Evolutionary conservation across 1,284 basidiomycete species (phyloP), one percentile per base, ranked within the genome.

Genomic region (Pholiota adiposa): DNA sequence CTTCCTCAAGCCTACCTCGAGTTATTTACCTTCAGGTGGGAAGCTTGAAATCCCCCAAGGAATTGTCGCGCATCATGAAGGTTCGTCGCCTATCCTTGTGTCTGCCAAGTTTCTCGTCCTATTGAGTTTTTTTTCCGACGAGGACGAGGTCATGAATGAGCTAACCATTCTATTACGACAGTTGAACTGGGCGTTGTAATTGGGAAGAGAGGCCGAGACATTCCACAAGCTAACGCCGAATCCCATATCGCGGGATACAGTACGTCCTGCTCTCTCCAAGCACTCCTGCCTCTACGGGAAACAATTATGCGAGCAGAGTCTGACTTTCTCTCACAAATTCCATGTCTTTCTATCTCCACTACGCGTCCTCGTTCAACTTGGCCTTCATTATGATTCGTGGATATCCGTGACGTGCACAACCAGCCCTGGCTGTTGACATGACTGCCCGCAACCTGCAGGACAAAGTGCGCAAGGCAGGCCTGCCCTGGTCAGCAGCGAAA

Each of bases 151-250:
- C 11, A 43, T 19, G 21, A 14, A 44, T 54, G n/a, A 29, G 19
- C 23, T 43, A 29, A 49, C 43, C 18, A 9, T 29, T 12, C 27
- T 40, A 18, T 38, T 38, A 25, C 29, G 14, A 16, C 34, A 97
- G 97, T 99, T 65, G 97, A 99, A 78, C 92, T 99, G 51, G 97
- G 95, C 21, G 87, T 98, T n/a, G 86, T 99, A 56, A 95, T 99
- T 61, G 95, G 96, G 59, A 91, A 92, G 75, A 76, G 79, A 7
- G 95, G 93, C 23, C 83, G 94, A 4, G 88, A 98, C 72, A 94
- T 98, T 67, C 73, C 87, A 1, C 84, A 86, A 64, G 79, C 81
- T 0, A 79, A 91, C 33, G 95, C 95, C 4, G 82, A 88, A 53
- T 79, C 84, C 0, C 86, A 97, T 71, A 85, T 99, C 56, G 94